A percentile compares a stretch with the other conserved stretches of the same genome.
Evolutionary conservation across 768 basidiomycete genomes (phyloP).

Genomic region (Tricholoma terreum): DNA sequence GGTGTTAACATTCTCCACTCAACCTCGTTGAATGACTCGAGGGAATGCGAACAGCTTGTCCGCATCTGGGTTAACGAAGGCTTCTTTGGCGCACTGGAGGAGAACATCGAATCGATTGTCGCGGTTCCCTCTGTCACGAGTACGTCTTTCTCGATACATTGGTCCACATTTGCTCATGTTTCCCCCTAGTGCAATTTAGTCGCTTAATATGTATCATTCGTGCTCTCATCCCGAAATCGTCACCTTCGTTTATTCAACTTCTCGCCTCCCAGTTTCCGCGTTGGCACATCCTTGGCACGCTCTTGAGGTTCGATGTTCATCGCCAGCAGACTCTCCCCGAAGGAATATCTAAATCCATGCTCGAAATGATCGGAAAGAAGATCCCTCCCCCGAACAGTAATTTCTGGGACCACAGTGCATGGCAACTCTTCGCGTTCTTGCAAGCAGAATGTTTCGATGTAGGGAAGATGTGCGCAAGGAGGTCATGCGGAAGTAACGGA

Average conservation of each 20-base stretch:
- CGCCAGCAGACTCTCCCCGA: neutral
- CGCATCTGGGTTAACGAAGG: constrained; percentile 11
- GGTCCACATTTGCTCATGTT: neutral
- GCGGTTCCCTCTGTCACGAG: constrained; percentile 3
- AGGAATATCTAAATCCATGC: neutral
- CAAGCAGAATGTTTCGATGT: constrained; percentile 4
- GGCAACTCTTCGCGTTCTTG: constrained; percentile 5
- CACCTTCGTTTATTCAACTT: constrained; percentile 1
- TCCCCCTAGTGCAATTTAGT: neutral
- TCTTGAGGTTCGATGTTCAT: constrained; percentile 4
- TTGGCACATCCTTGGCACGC: constrained; percentile 6
- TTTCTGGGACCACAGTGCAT: constrained; percentile 8
- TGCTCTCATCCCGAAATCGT: neutral
- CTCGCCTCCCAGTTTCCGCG: constrained; percentile 7
- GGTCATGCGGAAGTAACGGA: constrained; percentile 5
- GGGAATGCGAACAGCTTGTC: constrained; percentile 6
- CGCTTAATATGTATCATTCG: neutral
- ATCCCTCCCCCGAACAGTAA: neutral
- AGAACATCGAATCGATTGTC: constrained; percentile 6
- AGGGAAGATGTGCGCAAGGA: constrained; percentile 3
- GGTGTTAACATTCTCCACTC: constrained; percentile 1
- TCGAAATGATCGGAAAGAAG: neutral
- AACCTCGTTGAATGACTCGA: neutral
- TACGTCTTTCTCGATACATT: neutral
- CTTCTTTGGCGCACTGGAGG: constrained; percentile 9